These are phyloP conservation scores for Coniferiporia weirii DNA, from an alignment of 1,284 basidiomycete species.

Conservation along the genomic window DNA sequence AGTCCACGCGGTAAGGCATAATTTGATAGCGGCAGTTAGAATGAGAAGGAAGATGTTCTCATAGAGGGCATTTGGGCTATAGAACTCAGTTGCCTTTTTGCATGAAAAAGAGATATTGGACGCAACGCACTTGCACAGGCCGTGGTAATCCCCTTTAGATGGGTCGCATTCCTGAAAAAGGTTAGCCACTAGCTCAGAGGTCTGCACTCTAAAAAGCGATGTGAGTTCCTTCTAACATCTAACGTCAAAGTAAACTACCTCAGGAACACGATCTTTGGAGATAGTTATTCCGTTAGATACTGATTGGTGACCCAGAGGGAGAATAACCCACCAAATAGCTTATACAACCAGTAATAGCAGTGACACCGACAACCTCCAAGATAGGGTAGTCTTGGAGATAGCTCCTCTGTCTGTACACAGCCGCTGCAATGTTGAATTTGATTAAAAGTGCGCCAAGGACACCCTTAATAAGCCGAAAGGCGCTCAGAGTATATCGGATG, in stretches of 20 bases:
- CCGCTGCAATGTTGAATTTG: constrained; percentile 57
- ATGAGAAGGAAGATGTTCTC: constrained; percentile 63
- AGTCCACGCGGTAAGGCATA: constrained; percentile 64
- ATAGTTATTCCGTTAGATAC: too few species aligned
- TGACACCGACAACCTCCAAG: constrained; percentile 56
- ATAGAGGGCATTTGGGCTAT: constrained; percentile 55
- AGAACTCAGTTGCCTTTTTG: background rate
- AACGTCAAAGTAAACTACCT: background rate
- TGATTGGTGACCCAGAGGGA: background rate
- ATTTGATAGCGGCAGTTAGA: constrained; percentile 55
- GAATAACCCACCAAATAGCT: constrained; percentile 51
- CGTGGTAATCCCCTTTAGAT: constrained; percentile 60
- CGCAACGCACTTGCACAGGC: constrained; percentile 61
- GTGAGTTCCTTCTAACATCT: background rate
- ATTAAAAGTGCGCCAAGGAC: constrained; percentile 60
- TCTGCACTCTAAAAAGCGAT: constrained; percentile 46
- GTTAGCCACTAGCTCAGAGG: constrained; percentile 66
- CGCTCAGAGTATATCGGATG: background rate
- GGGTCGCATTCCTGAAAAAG: constrained; percentile 71
- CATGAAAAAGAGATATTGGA: background rate
- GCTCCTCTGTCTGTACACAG: constrained; percentile 55
- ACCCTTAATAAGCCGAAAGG: constrained; percentile 37
- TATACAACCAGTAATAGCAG: constrained; percentile 60
- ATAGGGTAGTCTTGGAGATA: constrained; percentile 56
- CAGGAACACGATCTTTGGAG: constrained; percentile 25